Conservation (phyloP, 2,329 filamentous ascomycete genomes). For the Aurifilum marmelostoma region DNA sequence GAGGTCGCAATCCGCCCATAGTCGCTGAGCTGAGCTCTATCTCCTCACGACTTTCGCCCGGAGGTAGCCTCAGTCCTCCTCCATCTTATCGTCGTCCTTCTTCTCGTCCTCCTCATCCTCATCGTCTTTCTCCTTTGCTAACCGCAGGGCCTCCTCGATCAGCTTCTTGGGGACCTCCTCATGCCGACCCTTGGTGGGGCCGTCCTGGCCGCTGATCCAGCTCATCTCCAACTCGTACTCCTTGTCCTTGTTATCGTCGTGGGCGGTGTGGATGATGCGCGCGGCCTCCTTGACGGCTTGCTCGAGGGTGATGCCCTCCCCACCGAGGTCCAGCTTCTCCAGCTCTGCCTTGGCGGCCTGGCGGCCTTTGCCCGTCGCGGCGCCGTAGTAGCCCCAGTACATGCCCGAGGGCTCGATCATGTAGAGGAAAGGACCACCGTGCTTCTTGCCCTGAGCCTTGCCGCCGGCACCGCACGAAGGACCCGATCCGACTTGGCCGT, state of each 20-base stretch:
- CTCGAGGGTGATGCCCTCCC: constrained; percentile 74
- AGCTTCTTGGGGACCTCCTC: constrained; percentile 91
- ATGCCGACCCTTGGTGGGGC: constrained; percentile 90
- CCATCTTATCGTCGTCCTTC: constrained; percentile 79
- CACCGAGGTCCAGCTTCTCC: constrained; percentile 90
- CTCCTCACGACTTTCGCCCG: constrained; percentile 4
- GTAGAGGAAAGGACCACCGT: constrained; percentile 91
- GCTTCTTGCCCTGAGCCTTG: constrained; percentile 72
- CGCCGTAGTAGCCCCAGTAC: constrained; percentile 99
- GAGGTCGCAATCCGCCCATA: too few species aligned
- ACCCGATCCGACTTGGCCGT: constrained; percentile 85
- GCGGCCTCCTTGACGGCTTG: constrained; percentile 96
- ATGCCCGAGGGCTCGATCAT: constrained; percentile 98
- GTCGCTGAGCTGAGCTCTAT: not conserved
- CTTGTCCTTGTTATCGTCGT: constrained; percentile 99
- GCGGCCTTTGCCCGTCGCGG: constrained; percentile 93
- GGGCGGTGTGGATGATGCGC: constrained; percentile 93
- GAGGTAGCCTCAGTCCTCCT: constrained; percentile 55
- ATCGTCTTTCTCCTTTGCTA: constrained; percentile 83
- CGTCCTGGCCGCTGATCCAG: constrained; percentile 85
- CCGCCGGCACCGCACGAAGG: constrained; percentile 81
- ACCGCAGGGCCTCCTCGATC: constrained; percentile 86
- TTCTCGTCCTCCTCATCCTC: constrained; percentile 80
- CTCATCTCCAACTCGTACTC: constrained; percentile 99
- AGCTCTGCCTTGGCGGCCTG: constrained; percentile 97